Percentiles rank a stretch among this genome's conserved stretches.
phyloP scores from a whole-genome alignment of 2,329 filamentous ascomycete species.

The Furcasterigmium furcatum region DNA sequence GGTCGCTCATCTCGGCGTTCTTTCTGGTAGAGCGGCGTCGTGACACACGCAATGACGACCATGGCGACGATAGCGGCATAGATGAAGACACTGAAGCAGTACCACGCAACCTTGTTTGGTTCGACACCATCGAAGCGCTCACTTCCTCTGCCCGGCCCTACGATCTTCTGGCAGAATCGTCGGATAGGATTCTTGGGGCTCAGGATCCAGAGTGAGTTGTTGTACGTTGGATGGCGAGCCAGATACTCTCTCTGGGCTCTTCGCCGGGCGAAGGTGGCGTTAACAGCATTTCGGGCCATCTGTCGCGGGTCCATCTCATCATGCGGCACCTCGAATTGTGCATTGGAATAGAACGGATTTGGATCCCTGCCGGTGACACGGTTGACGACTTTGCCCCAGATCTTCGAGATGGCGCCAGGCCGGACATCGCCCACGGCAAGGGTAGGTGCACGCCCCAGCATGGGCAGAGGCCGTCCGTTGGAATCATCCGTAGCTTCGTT shows the following conservation, averaged over 20 bases:
- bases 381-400: slow-evolving; percentile 59
- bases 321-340: slow-evolving; percentile 66
- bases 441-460: slow-evolving; percentile 20
- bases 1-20: slow-evolving; percentile 68
- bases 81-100: slow-evolving; percentile 87
- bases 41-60: slow-evolving; percentile 94
- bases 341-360: slow-evolving; percentile 89
- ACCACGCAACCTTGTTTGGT: slow-evolving; percentile 88
- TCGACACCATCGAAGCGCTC: slow-evolving; percentile 87
- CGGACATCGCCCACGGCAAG: slow-evolving; percentile 40
- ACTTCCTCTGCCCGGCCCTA: slow-evolving; percentile 83
- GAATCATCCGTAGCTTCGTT: slow-evolving; percentile 37
- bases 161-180: slow-evolving; percentile 80
- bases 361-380: slow-evolving; percentile 67
- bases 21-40: slow-evolving; percentile 90
- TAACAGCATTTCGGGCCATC: slow-evolving; percentile 88
- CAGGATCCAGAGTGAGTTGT: slow-evolving; percentile 88
- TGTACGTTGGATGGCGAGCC: slow-evolving; percentile 82
- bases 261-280: slow-evolving; percentile 77
- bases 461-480: slow-evolving; percentile 25
- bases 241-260: slow-evolving; percentile 90
- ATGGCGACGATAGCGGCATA: slow-evolving; percentile 94
- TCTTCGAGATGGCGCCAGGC: slow-evolving; percentile 54
- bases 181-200: slow-evolving; percentile 73
- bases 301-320: slow-evolving; percentile 79